A percentile compares a stretch with the other conserved stretches of the same genome.
Evolutionary conservation across 306 rosid genomes (phyloP).

Genomic region (Fragaria nilgerrensis): DNA sequence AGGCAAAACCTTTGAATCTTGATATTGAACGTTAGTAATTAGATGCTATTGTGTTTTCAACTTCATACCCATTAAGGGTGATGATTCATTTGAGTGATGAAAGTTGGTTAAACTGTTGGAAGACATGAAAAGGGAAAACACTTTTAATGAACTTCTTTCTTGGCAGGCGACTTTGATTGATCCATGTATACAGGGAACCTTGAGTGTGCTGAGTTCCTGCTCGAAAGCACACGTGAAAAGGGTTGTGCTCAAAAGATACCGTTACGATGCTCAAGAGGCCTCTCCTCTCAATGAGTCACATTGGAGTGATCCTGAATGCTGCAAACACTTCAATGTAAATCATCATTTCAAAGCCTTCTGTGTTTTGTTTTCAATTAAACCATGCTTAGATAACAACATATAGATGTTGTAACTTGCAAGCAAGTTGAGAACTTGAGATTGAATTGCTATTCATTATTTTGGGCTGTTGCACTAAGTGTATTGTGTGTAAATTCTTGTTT

Average conservation of each 20-base stretch:
- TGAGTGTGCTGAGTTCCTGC: constrained; percentile 70
- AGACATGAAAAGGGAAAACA: not conserved
- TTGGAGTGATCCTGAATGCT: constrained; percentile 74
- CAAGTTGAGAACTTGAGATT: not conserved
- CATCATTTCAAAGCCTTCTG: not conserved
- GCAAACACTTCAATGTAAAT: constrained; percentile 60
- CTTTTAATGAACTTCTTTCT: not conserved
- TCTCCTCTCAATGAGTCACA: constrained; percentile 79
- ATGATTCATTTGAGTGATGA: not conserved
- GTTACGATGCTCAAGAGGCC: constrained; percentile 45
- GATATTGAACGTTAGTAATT: not conserved
- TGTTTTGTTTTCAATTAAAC: not conserved
- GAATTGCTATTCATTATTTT: not conserved
- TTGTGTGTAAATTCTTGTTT: constrained; percentile 6
- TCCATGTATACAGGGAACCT: constrained; percentile 63
- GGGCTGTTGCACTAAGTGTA: not conserved
- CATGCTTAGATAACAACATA: not conserved
- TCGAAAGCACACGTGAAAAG: constrained; percentile 57
- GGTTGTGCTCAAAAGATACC: constrained; percentile 71
- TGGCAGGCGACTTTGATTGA: constrained; percentile 61
- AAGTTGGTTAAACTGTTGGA: not conserved
- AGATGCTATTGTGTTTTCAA: not conserved
- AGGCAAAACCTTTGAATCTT: not conserved
- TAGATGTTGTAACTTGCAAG: not conserved
- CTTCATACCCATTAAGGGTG: not conserved